Evolutionary conservation across 129 eudicot genomes (phyloP), one percentile per base, ranked within the genome.

Genomic region (Glebionis coronaria): DNA sequence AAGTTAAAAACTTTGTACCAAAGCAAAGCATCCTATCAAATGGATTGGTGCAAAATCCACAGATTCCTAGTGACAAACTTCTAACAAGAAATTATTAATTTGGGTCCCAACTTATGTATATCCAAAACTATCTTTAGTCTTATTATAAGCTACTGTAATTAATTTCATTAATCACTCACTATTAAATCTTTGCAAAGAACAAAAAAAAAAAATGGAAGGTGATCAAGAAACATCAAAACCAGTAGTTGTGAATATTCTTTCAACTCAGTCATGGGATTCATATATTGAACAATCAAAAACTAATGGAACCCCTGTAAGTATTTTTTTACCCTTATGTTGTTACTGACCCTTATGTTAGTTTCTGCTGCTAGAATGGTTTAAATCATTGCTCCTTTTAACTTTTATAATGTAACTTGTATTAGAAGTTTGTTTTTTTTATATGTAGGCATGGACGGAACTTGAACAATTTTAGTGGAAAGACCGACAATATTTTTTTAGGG

Each of bases 261-360:
- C 94, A n/a, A 69, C 63, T 65, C 80, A 72, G 19, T 14, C 87
- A 3, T 86, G 94, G 97, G 83, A 86, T 68, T 73, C 67, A 44
- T 54, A 52, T 73, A 14, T 83, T 13, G 63, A 68, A 44, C 81
- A 81, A 67, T 88, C 97, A 49, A 71, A 63, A 23, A 21, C 69
- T 7, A 76, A 83, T 40, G 81, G 84, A 69, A 72, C 65, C 79
- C 90, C 88, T 74, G 97, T 90, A 70, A 81, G 94, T 56, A 12
- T 65, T 5, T 65, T 29, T 54, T 21, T 44, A 16, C 38, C 28
- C 31, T 21, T 21, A 42, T 40, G 54, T 56, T 64, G n/a, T n/a
- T n/a, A n/a, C n/a, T n/a, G n/a, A n/a, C 46, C 21, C 9, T 31
- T 31, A 29, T 14, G 20, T 44, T 56, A 44, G 3, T 69, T 68